A percentile compares a stretch with the other conserved stretches of the same genome.
Evolutionary conservation across 2,329 filamentous ascomycete genomes (phyloP).

Genomic region (Hypoxylon rubiginosum): DNA sequence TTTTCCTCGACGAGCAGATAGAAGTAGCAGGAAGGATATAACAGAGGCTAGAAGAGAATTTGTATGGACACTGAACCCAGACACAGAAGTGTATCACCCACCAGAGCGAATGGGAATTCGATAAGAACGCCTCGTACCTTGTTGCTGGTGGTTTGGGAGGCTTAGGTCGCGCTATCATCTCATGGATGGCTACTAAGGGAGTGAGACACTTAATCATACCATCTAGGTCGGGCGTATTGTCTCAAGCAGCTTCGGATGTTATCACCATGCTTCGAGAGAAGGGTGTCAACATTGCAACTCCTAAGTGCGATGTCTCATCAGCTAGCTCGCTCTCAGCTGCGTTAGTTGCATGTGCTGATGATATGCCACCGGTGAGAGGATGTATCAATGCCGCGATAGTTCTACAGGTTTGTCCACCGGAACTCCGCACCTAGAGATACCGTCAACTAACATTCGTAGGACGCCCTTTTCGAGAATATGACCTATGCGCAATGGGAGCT

Average conservation of each 20-base stretch:
- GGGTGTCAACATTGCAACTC: slow-evolving; percentile 9
- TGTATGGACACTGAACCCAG: too few relatives aligned
- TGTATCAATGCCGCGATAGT: not conserved
- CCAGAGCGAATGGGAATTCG: slow-evolving; percentile 32
- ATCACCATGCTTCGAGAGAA: slow-evolving; percentile 4
- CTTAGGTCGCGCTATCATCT: slow-evolving; percentile 36
- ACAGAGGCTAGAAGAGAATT: too few relatives aligned
- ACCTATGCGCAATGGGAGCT: slow-evolving; percentile 30
- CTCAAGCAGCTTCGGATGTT: not conserved
- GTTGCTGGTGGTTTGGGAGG: slow-evolving; percentile 35
- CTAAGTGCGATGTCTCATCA: slow-evolving; percentile 24
- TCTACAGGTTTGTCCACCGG: not conserved
- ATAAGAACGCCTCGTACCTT: slow-evolving; percentile 27
- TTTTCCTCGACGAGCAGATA: too few relatives aligned
- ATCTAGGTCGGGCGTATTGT: slow-evolving; percentile 36
- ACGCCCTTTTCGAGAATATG: slow-evolving; percentile 38
- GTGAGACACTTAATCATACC: slow-evolving; percentile 40
- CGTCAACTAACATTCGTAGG: not conserved
- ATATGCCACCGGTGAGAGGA: slow-evolving; percentile 6
- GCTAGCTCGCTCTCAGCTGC: not conserved
- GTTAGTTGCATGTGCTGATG: slow-evolving; percentile 11
- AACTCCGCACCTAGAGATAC: not conserved
- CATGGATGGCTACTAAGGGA: slow-evolving; percentile 42
- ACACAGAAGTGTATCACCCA: too few relatives aligned
- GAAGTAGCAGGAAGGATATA: too few relatives aligned